Percentiles rank a stretch among this genome's conserved stretches.
Conservation (phyloP, 306 rosid species). For the Vicia villosa region DNA sequence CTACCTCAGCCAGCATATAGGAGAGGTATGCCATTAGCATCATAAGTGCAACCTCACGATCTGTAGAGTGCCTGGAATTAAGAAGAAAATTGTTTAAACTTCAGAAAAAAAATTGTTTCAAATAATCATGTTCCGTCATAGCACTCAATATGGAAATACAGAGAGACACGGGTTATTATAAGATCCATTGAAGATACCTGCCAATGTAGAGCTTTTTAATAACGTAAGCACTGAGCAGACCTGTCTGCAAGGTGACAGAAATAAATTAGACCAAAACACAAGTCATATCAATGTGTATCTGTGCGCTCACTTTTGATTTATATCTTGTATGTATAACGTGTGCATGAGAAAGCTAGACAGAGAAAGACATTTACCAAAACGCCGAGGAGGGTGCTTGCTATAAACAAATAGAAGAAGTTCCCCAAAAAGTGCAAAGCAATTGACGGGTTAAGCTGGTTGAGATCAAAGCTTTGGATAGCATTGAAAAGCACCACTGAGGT, state of each 20-base stretch:
- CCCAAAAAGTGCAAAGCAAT: constrained; percentile 68
- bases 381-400: constrained; percentile 84
- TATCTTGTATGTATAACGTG: constrained; percentile 2
- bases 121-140: not conserved
- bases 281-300: constrained; percentile 20
- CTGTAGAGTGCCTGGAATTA: constrained; percentile 90
- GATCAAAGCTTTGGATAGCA: constrained; percentile 94
- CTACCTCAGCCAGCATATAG: constrained; percentile 96
- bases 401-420: constrained; percentile 79
- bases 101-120: constrained; percentile 30
- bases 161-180: not conserved
- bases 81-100: constrained; percentile 30
- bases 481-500: constrained; percentile 99
- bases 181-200: constrained; percentile 53
- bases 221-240: constrained; percentile 85
- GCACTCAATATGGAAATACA: constrained; percentile 15
- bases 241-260: constrained; percentile 62
- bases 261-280: constrained; percentile 43
- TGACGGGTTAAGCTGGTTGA: constrained; percentile 54
- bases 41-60: constrained; percentile 99
- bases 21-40: constrained; percentile 99
- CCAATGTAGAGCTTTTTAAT: constrained; percentile 92
- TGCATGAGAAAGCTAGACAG: constrained; percentile 17
- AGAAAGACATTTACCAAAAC: constrained; percentile 64
- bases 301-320: not conserved